phyloP scores from a whole-genome alignment of 106 monocot species.

The Allium fistulosum region DNA sequence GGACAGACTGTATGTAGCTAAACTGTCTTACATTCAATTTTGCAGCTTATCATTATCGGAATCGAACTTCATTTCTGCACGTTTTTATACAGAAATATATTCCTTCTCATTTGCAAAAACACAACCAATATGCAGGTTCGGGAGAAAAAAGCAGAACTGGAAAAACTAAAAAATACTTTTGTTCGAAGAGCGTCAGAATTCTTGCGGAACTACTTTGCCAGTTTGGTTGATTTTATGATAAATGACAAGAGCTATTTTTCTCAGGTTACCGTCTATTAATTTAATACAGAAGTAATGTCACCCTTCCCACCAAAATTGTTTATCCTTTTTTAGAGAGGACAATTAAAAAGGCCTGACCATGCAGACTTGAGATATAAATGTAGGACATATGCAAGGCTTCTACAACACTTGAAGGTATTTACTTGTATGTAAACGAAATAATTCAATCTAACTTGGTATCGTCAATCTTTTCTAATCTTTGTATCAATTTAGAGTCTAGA shows the following conservation, averaged over 20 bases:
- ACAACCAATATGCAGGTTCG: conserved; percentile 40
- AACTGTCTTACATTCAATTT: no score
- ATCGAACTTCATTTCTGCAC: no score
- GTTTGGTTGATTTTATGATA: conserved; percentile 98
- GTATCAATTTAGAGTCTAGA: conserved; percentile 74
- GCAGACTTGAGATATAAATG: conserved; percentile 97
- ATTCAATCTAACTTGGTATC: not conserved
- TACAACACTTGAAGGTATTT: conserved; percentile 90
- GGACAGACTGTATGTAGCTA: no score
- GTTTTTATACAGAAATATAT: no score
- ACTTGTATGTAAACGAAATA: not conserved
- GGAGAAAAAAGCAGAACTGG: conserved; percentile 80
- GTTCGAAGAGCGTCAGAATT: conserved; percentile 90
- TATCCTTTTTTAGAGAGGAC: conserved; percentile 54
- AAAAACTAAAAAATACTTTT: conserved; percentile 86
- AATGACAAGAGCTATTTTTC: conserved; percentile 99
- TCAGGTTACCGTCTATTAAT: conserved; percentile 46
- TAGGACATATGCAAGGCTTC: conserved; percentile 93
- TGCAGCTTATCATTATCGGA: no score
- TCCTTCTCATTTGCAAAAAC: no score
- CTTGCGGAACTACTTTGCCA: conserved; percentile 88
- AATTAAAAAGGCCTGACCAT: conserved; percentile 98
- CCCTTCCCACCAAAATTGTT: not conserved
- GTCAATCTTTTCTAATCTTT: not conserved
- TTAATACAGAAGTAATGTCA: not conserved